Evolutionary conservation across 2,329 filamentous ascomycete genomes (phyloP).

Genomic region (Nannizziopsis barbatae): DNA sequence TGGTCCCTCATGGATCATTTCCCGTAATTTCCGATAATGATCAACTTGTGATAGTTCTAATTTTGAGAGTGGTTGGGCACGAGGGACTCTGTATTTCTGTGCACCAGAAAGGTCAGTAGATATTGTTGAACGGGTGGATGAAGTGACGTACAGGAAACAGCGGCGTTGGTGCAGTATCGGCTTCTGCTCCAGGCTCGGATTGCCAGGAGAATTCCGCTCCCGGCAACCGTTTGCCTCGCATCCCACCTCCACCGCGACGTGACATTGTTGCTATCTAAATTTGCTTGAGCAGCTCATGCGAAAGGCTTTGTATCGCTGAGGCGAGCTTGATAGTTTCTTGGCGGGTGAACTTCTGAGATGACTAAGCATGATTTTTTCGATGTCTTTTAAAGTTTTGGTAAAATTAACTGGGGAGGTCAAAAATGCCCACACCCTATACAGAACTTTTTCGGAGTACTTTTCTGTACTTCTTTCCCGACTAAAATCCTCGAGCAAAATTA

Average conservation of each 20-base stretch:
- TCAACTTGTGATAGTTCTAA: constrained; percentile 41
- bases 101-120: background rate
- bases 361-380: no score
- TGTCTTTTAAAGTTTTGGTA: no score
- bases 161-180: constrained; percentile 36
- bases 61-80: constrained; percentile 23
- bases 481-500: no score
- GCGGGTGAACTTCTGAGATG: no score
- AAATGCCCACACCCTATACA: no score
- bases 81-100: constrained; percentile 31
- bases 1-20: constrained; percentile 48
- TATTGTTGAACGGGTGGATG: background rate
- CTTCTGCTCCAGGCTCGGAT: constrained; percentile 29
- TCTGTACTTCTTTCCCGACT: no score
- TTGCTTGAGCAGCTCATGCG: background rate
- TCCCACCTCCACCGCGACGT: constrained; percentile 27
- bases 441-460: no score
- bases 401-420: no score
- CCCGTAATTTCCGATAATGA: constrained; percentile 42
- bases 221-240: constrained; percentile 30
- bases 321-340: background rate
- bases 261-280: constrained; percentile 24
- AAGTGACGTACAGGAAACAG: constrained; percentile 36
- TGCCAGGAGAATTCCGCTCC: constrained; percentile 36
- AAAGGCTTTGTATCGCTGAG: background rate